These are phyloP conservation scores for Bruguiera sexangula DNA, from an alignment of 345 rosid species.

Conservation along the genomic window DNA sequence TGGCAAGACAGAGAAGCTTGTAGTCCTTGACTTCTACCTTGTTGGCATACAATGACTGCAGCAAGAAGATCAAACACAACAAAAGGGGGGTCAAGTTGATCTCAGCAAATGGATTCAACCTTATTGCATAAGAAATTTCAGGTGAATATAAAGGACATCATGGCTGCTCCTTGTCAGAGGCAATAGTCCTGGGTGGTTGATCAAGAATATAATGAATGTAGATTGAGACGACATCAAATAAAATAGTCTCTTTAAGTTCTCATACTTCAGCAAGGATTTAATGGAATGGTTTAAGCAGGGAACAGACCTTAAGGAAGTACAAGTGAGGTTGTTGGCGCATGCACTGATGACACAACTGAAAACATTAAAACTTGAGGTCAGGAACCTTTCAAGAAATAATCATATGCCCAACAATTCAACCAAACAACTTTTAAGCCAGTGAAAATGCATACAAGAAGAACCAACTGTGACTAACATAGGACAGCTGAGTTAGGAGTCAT, in stretches of 20 bases:
- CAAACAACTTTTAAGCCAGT: no score
- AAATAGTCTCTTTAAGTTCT: not conserved
- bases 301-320: conserved; percentile 33
- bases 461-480: not conserved
- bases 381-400: conserved; percentile 1
- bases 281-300: conserved; percentile 7
- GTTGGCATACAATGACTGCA: conserved; percentile 42
- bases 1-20: conserved; percentile 51
- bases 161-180: not conserved
- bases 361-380: conserved; percentile 18
- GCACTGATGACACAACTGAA: conserved; percentile 37
- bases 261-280: not conserved
- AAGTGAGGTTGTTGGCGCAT: conserved; percentile 29
- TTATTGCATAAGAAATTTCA: conserved; percentile 1
- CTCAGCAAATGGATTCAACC: not conserved
- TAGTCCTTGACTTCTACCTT: conserved; percentile 57
- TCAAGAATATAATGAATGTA: not conserved
- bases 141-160: not conserved
- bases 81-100: not conserved
- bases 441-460: not conserved
- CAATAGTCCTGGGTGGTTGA: not conserved
- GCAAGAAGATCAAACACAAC: not conserved
- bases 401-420: not conserved
- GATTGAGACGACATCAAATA: not conserved
- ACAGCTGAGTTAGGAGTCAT: not conserved